These are phyloP conservation scores for Calocybe indica DNA, from an alignment of 768 basidiomycete species.

Conservation along the genomic window DNA sequence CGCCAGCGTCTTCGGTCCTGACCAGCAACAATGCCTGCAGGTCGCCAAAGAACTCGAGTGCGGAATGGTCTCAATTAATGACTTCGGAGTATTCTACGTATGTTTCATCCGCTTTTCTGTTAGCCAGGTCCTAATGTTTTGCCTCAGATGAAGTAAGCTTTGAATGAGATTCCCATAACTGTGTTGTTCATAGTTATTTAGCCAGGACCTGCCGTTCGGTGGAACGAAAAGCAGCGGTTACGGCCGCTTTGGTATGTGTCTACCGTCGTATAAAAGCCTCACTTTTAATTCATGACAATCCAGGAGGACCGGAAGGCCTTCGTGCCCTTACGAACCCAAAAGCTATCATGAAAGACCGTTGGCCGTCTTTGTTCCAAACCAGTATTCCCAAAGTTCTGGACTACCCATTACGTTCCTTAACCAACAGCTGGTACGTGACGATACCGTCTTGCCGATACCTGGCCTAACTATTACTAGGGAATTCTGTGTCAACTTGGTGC, in stretches of 20 bases:
- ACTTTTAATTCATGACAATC: slow-evolving; percentile 6
- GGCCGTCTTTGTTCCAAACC: slow-evolving; percentile 80
- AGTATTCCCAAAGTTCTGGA: slow-evolving; percentile 80
- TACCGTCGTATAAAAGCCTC: slow-evolving; percentile 3
- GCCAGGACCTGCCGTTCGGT: slow-evolving; percentile 93
- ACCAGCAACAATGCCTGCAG: slow-evolving; percentile 68
- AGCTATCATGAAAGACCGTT: slow-evolving; percentile 80
- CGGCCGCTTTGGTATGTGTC: slow-evolving; percentile 76
- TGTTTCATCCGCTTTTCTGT: slow-evolving; percentile 20
- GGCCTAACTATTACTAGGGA: slow-evolving; percentile 28
- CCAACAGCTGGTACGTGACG: slow-evolving; percentile 61
- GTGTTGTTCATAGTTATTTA: slow-evolving; percentile 14
- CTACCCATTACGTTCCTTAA: slow-evolving; percentile 75
- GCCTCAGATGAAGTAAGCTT: slow-evolving; percentile 4
- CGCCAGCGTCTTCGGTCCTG: slow-evolving; percentile 89
- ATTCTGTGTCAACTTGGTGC: slow-evolving; percentile 42
- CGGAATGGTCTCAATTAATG: slow-evolving; percentile 97
- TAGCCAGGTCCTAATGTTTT: neutral
- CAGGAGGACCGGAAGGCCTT: slow-evolving; percentile 91
- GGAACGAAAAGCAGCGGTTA: slow-evolving; percentile 90
- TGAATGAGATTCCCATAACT: slow-evolving; percentile 3
- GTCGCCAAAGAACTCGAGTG: slow-evolving; percentile 83
- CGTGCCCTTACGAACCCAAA: slow-evolving; percentile 85
- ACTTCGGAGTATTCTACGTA: slow-evolving; percentile 87
- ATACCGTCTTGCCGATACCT: neutral